phyloP scores from a whole-genome alignment of 495 filamentous ascomycete genomes.

The Neurospora cerealis region DNA sequence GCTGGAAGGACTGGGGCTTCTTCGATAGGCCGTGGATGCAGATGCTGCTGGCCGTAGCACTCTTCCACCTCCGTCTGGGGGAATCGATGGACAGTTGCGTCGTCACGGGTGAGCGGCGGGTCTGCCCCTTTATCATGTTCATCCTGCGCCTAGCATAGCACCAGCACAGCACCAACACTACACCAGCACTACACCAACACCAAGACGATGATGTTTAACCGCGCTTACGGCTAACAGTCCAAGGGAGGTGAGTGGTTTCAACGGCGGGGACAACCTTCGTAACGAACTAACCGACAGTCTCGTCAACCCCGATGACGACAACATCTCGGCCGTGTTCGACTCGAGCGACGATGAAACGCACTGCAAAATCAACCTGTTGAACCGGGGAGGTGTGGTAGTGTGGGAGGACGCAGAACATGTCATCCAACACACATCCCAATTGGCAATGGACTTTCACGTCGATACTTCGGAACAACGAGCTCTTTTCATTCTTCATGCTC shows the following conservation, averaged over 20 bases:
- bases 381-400: neutral
- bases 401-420: neutral
- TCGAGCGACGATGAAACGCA: conserved; percentile 3
- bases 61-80: neutral
- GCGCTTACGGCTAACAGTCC: neutral
- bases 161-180: neutral
- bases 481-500: too few species aligned
- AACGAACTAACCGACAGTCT: neutral
- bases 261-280: neutral
- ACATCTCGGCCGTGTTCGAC: neutral
- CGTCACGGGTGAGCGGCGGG: neutral
- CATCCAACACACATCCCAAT: neutral
- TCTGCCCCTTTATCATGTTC: neutral
- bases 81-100: neutral
- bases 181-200: neutral
- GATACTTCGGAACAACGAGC: too few species aligned
- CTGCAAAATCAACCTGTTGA: neutral
- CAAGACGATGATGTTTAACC: neutral
- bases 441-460: too few species aligned
- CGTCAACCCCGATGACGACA: neutral
- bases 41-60: neutral
- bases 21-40: neutral
- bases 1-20: conserved; percentile 5
- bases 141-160: neutral
- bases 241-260: conserved; percentile 1